phyloP scores from a whole-genome alignment of 1,284 basidiomycete genomes.

The Ganoderma sp. region DNA sequence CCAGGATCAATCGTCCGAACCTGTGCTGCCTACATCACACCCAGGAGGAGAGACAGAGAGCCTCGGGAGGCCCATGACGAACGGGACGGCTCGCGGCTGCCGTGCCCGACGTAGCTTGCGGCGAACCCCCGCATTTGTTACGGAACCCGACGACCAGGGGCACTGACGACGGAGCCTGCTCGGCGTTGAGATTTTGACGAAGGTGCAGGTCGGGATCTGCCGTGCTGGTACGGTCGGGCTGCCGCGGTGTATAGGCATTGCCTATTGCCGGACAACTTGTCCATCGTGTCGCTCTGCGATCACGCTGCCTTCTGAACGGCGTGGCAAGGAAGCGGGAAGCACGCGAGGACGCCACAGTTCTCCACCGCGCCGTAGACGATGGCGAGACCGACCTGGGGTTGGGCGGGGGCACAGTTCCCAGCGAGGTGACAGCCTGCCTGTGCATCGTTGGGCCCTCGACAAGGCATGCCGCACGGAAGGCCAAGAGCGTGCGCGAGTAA shows the following conservation, averaged over 20 bases:
- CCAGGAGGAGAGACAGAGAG: constrained; percentile 2
- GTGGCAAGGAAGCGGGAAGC: constrained; percentile 6
- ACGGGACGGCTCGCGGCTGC: constrained; percentile 7
- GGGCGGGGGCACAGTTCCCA: neutral
- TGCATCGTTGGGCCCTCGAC: neutral
- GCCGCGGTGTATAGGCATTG: neutral
- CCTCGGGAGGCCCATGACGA: constrained; percentile 12
- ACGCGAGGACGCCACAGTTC: neutral
- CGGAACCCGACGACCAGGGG: neutral
- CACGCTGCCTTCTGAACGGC: constrained; percentile 7
- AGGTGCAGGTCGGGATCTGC: constrained; percentile 1
- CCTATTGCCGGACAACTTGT: neutral
- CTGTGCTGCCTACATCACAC: constrained; percentile 13
- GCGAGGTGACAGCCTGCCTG: neutral
- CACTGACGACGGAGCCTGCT: neutral
- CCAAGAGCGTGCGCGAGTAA: neutral
- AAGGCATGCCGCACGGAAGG: neutral
- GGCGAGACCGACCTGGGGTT: neutral
- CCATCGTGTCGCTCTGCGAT: constrained; percentile 12
- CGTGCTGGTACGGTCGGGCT: neutral
- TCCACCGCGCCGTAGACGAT: neutral
- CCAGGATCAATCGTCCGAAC: constrained; percentile 22
- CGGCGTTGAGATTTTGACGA: neutral
- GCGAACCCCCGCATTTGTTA: neutral
- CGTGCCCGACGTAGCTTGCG: constrained; percentile 6